These are phyloP conservation scores for Astrephomene gubernaculifera DNA, from an alignment of 139 green algal species.

Conservation along the genomic window DNA sequence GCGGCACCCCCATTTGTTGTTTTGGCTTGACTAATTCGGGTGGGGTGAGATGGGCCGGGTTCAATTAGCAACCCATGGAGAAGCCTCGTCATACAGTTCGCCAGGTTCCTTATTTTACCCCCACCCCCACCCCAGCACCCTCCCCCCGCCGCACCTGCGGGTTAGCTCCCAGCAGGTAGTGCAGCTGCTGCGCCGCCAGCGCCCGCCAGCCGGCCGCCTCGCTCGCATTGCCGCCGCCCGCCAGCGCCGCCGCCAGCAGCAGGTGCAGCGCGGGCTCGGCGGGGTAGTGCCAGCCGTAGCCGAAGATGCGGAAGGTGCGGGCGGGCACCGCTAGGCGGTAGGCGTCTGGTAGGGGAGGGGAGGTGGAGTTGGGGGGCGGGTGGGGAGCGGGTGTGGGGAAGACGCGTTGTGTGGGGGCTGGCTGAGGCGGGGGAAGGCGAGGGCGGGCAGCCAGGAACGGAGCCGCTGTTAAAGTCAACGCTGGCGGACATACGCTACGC, in stretches of 20 bases:
- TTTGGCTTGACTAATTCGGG: too few species aligned
- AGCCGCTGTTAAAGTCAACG: too few species aligned
- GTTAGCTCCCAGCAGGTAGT: conserved; percentile 25
- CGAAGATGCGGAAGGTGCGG: background rate
- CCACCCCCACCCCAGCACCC: background rate
- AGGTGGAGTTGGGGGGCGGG: background rate
- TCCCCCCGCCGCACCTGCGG: conserved; percentile 6
- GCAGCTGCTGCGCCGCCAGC: conserved; percentile 27
- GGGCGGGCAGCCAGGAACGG: too few species aligned
- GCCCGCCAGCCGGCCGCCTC: conserved; percentile 19
- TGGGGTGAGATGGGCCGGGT: too few species aligned
- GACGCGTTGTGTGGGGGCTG: too few species aligned
- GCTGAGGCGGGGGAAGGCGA: too few species aligned
- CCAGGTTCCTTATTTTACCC: too few species aligned
- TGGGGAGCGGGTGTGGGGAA: background rate
- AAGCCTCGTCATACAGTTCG: too few species aligned
- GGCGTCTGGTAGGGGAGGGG: background rate
- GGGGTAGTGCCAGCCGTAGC: conserved; percentile 41
- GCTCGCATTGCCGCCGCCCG: background rate
- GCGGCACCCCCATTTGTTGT: too few species aligned
- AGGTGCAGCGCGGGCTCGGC: conserved; percentile 5
- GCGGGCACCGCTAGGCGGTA: conserved; percentile 17
- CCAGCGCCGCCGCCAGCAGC: conserved; percentile 30
- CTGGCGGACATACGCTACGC: too few species aligned
- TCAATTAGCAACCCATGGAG: too few species aligned